These are phyloP conservation scores for Fusarium caatingaense DNA, from an alignment of 2,329 filamentous ascomycete species.

Conservation along the genomic window DNA sequence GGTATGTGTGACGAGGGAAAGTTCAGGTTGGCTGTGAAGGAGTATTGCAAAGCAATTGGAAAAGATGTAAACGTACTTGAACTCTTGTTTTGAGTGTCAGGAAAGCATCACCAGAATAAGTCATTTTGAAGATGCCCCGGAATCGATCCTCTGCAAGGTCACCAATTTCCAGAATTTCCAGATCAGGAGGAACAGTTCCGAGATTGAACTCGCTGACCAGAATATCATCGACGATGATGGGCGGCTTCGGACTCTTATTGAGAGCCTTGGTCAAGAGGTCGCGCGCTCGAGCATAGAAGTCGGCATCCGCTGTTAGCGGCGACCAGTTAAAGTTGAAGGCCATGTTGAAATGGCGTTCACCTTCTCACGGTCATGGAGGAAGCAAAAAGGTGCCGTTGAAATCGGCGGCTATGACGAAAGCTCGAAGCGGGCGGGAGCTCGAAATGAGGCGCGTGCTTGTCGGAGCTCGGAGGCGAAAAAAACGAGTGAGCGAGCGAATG, in stretches of 20 bases:
- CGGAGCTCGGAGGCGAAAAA: constrained; percentile 25
- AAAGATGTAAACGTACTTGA: constrained; percentile 70
- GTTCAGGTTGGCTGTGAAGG: constrained; percentile 1
- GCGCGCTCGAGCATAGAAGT: constrained; percentile 88
- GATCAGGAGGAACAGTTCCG: constrained; percentile 90
- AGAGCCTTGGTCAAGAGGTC: constrained; percentile 94
- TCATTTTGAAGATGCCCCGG: constrained; percentile 99
- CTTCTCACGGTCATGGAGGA: constrained; percentile 51
- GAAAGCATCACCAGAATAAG: constrained; percentile 94
- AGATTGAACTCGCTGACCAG: constrained; percentile 98
- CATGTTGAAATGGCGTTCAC: constrained; percentile 73
- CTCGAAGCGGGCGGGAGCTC: constrained; percentile 23
- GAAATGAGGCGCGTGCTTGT: constrained; percentile 30
- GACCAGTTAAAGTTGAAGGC: constrained; percentile 99
- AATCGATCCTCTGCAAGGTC: constrained; percentile 97
- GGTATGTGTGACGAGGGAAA: constrained; percentile 1
- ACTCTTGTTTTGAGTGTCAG: constrained; percentile 95
- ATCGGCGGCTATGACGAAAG: constrained; percentile 36
- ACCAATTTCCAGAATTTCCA: constrained; percentile 97
- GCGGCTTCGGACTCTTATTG: constrained; percentile 97
- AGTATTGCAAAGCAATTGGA: constrained; percentile 1
- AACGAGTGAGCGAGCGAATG: constrained; percentile 26
- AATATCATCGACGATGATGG: constrained; percentile 99
- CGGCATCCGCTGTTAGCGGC: constrained; percentile 94
- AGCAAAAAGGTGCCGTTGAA: constrained; percentile 40